Percentiles rank a stretch among this genome's conserved stretches.
These are phyloP conservation scores for Nitzschia sp. DNA, from an alignment of 108 stramenopile genomes.

Conservation along the genomic window DNA sequence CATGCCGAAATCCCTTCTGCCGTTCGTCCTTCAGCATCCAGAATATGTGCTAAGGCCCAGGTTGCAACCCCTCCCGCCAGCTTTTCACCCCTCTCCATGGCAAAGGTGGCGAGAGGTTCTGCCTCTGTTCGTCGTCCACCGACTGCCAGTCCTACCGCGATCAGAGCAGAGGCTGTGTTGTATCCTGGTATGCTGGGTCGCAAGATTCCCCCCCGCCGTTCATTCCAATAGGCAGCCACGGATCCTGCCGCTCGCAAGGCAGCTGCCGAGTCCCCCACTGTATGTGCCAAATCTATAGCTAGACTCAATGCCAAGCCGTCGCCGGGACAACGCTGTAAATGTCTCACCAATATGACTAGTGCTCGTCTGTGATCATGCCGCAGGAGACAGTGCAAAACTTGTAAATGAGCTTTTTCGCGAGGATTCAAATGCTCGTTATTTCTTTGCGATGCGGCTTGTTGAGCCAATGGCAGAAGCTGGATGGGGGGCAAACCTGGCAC, in stretches of 20 bases:
- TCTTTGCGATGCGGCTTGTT: constrained; percentile 39
- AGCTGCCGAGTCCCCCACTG: constrained; percentile 60
- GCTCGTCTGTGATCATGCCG: constrained; percentile 66
- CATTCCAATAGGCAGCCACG: constrained; percentile 81
- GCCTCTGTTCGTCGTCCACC: constrained; percentile 57
- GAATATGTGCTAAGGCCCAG: constrained; percentile 69
- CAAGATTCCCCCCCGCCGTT: constrained; percentile 60
- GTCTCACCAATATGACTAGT: constrained; percentile 52
- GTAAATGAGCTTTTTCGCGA: constrained; percentile 66
- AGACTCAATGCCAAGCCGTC: constrained; percentile 78
- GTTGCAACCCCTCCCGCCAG: constrained; percentile 63
- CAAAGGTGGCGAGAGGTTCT: constrained; percentile 59
- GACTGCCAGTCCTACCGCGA: constrained; percentile 75
- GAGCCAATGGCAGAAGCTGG: constrained; percentile 49
- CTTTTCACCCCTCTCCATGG: constrained; percentile 52
- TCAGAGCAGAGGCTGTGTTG: constrained; percentile 57
- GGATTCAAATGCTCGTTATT: constrained; percentile 46
- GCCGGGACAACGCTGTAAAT: constrained; percentile 72
- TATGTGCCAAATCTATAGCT: constrained; percentile 75
- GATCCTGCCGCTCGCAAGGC: constrained; percentile 71
- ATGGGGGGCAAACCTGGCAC: constrained; percentile 26
- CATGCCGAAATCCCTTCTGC: constrained; percentile 81
- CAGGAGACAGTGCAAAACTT: constrained; percentile 59
- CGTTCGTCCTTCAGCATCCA: constrained; percentile 72
- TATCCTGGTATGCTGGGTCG: constrained; percentile 66